Evolutionary conservation across 495 filamentous ascomycete genomes (phyloP).

Genomic region (Lindgomyces ingoldianus): DNA sequence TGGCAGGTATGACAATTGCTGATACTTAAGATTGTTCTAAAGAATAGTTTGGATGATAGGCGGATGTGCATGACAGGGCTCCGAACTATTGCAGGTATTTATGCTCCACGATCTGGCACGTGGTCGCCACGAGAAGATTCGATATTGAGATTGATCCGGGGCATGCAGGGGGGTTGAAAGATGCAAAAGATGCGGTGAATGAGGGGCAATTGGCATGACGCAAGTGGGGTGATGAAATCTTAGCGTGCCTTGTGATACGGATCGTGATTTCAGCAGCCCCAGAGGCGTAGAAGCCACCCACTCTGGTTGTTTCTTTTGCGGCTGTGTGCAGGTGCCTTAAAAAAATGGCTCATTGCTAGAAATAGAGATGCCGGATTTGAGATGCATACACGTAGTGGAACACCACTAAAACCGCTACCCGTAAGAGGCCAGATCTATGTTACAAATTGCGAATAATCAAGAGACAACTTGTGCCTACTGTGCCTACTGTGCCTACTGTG

Average conservation of each 20-base stretch:
- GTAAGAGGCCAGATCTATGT: too few species aligned
- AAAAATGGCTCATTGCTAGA: not conserved
- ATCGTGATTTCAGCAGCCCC: not conserved
- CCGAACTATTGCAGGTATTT: too few species aligned
- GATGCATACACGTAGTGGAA: too few species aligned
- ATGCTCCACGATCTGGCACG: not conserved
- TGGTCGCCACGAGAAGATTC: not conserved
- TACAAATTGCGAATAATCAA: too few species aligned
- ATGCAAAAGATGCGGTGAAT: not conserved
- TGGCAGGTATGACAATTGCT: not conserved
- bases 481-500: too few species aligned
- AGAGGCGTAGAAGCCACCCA: not conserved
- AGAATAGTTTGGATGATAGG: not conserved
- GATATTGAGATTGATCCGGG: not conserved
- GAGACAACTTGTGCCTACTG: too few species aligned
- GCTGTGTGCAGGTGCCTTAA: too few species aligned
- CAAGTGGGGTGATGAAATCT: not conserved
- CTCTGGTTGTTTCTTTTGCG: not conserved
- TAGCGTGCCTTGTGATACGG: not conserved
- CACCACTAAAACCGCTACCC: too few species aligned
- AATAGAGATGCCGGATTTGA: too few species aligned
- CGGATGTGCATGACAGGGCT: not conserved
- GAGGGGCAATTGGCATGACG: not conserved
- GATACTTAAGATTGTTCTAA: not conserved
- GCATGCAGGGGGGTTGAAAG: too few species aligned